A percentile compares a stretch with the other conserved stretches of the same genome.
phyloP scores from a whole-genome alignment of 1,284 basidiomycete genomes.

The Microstroma glucosiphilum region DNA sequence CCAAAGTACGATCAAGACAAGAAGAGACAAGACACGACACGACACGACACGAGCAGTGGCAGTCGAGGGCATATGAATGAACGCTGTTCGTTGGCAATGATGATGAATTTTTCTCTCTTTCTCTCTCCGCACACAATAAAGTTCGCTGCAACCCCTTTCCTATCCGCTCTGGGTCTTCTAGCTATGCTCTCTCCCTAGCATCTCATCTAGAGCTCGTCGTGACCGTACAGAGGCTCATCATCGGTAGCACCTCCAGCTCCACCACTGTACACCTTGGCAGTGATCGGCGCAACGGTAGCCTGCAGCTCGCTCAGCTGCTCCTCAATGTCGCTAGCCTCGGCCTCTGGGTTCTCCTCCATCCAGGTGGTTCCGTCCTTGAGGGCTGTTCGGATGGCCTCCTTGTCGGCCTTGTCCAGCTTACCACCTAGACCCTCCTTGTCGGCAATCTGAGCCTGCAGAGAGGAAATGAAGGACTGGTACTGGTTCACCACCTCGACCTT shows the following conservation, averaged over 20 bases:
- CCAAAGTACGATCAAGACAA: no score
- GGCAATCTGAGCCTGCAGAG: slow-evolving; percentile 40
- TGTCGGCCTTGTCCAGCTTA: slow-evolving; percentile 50
- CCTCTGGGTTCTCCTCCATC: slow-evolving; percentile 49
- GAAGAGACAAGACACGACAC: no score
- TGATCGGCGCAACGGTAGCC: slow-evolving; percentile 48
- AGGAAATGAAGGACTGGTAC: slow-evolving; percentile 49
- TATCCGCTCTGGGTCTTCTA: background rate
- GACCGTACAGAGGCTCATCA: slow-evolving; percentile 44
- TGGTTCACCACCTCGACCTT: slow-evolving; percentile 47
- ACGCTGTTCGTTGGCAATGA: no score
- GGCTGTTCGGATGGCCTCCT: slow-evolving; percentile 46
- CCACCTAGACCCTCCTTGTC: slow-evolving; percentile 51
- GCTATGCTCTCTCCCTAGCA: background rate
- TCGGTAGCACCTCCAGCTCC: slow-evolving; percentile 24
- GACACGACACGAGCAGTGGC: no score
- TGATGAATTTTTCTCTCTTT: no score
- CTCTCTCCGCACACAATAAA: no score
- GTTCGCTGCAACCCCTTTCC: no score
- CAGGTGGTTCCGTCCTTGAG: slow-evolving; percentile 49
- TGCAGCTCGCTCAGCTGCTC: slow-evolving; percentile 50
- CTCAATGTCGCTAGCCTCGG: slow-evolving; percentile 49
- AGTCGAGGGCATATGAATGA: no score
- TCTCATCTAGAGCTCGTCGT: slow-evolving; percentile 43
- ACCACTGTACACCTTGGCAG: slow-evolving; percentile 47